phyloP scores from a whole-genome alignment of 805 yeast genomes.

The Grigorovia yakushimaensis region DNA sequence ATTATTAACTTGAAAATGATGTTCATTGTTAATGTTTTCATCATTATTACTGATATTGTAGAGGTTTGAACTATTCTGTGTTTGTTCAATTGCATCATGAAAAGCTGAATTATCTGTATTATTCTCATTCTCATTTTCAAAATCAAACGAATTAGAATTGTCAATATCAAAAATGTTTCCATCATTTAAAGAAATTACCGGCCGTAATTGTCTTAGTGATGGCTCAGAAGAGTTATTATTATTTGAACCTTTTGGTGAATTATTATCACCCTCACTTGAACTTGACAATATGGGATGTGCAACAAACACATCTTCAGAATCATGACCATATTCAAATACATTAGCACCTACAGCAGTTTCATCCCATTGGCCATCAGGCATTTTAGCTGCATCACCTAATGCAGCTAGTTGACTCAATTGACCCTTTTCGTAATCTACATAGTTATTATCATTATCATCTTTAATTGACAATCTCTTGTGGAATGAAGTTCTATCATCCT shows the following conservation, averaged over 20 bases:
- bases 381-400: conserved; percentile 72
- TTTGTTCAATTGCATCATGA: neutral
- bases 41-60: too few relatives aligned
- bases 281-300: neutral
- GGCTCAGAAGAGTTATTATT: neutral
- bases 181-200: neutral
- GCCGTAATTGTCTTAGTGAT: neutral
- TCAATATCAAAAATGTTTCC: neutral
- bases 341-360: conserved; percentile 2
- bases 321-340: neutral
- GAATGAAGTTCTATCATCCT: conserved; percentile 88
- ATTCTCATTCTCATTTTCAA: neutral
- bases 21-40: neutral
- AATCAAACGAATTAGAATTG: neutral
- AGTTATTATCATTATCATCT: conserved; percentile 20
- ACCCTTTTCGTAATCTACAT: conserved; percentile 7
- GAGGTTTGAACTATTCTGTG: neutral
- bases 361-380: conserved; percentile 70
- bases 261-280: neutral
- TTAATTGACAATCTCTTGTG: conserved; percentile 32
- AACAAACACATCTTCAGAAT: neutral
- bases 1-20: neutral
- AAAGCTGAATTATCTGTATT: neutral
- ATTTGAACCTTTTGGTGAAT: neutral
- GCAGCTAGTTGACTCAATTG: conserved; percentile 47